Evolutionary conservation across 2,329 filamentous ascomycete species (phyloP).

Genomic region (Fusarium aywerte): DNA sequence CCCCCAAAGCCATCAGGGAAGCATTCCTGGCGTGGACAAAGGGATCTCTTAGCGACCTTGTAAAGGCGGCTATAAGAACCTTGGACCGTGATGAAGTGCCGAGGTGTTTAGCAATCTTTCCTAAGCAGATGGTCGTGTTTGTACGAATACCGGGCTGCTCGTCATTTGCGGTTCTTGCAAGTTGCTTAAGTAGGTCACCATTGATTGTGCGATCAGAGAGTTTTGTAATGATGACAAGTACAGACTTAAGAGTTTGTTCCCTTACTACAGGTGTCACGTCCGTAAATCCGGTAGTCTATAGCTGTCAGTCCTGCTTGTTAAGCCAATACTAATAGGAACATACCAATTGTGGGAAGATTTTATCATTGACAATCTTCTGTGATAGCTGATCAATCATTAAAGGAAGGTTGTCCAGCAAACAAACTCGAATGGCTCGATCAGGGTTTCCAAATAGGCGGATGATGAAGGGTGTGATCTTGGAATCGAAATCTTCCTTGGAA

Average conservation of each 20-base stretch:
- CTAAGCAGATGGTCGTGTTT: conserved; percentile 96
- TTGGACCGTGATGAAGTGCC: conserved; percentile 83
- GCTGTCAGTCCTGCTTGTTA: conserved; percentile 41
- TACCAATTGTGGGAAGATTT: conserved; percentile 95
- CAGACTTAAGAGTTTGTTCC: conserved; percentile 95
- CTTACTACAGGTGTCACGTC: conserved; percentile 90
- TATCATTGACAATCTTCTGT: conserved; percentile 92
- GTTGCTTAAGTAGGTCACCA: conserved; percentile 86
- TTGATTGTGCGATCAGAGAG: conserved; percentile 93
- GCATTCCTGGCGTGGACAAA: conserved; percentile 96
- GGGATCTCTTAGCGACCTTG: conserved; percentile 87
- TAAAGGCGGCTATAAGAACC: conserved; percentile 92
- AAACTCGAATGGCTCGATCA: conserved; percentile 91
- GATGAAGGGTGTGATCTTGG: conserved; percentile 84
- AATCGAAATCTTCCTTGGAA: conserved; percentile 88
- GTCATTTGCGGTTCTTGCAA: conserved; percentile 96
- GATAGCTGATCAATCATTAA: conserved; percentile 90
- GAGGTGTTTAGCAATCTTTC: conserved; percentile 93
- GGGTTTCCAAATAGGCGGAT: conserved; percentile 90
- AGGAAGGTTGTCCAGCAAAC: conserved; percentile 86
- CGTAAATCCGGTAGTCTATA: conserved; percentile 89
- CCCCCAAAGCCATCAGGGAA: conserved; percentile 83
- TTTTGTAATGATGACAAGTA: conserved; percentile 87
- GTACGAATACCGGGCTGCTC: conserved; percentile 97
- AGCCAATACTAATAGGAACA: conserved; percentile 33